phyloP scores from a whole-genome alignment of 352 stramenopile genomes.

The Pythium utonaiense region DNA sequence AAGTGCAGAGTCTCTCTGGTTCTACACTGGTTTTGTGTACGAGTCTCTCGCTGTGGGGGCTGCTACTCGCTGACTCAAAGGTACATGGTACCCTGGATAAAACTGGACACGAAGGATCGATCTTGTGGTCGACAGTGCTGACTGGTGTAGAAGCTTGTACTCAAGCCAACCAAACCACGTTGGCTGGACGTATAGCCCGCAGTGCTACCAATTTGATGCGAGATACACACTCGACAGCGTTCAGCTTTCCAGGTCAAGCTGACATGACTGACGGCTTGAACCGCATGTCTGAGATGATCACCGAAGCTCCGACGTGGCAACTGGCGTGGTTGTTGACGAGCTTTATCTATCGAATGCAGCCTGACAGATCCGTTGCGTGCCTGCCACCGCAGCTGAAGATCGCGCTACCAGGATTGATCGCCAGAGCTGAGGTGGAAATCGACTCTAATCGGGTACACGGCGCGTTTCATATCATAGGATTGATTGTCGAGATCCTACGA shows the following conservation, averaged over 20 bases:
- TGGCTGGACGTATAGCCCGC: background rate
- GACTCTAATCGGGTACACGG: background rate
- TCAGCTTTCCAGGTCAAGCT: background rate
- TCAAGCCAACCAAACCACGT: background rate
- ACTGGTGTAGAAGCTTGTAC: background rate
- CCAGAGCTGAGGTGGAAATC: background rate
- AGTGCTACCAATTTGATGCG: background rate
- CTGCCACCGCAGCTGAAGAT: background rate
- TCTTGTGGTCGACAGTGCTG: background rate
- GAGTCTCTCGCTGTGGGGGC: background rate
- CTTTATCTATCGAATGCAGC: background rate
- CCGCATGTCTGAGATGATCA: background rate
- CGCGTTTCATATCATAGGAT: constrained; percentile 4
- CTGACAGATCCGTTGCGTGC: background rate
- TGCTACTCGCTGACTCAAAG: background rate
- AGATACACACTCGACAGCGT: background rate
- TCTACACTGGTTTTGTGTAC: background rate
- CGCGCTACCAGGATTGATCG: background rate
- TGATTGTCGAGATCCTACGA: constrained; percentile 3
- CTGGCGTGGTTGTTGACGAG: constrained; percentile 9
- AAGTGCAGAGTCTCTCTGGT: background rate
- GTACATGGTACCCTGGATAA: background rate
- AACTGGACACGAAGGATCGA: background rate
- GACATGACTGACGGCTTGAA: background rate
- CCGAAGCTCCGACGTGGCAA: background rate